Percentiles rank a stretch among this genome's conserved stretches.
These are phyloP conservation scores for Carex parvula DNA, from an alignment of 176 grass and related monocot genomes.

Conservation along the genomic window DNA sequence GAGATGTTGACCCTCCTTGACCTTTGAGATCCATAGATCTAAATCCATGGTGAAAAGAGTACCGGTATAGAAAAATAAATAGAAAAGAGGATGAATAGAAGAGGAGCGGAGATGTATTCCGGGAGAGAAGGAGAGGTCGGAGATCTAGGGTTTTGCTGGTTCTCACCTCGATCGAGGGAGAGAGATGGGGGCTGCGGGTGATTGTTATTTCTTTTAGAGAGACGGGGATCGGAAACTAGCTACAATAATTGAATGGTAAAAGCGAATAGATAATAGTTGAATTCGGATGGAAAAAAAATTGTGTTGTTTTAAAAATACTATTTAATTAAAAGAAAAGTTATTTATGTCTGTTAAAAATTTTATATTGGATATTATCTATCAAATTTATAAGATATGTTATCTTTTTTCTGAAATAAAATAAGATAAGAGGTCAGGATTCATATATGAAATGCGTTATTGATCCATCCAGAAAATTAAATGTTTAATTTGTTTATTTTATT, in stretches of 20 bases:
- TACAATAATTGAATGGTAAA: constrained; percentile 12
- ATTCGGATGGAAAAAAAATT: background rate
- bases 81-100: background rate
- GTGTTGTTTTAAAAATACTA: no score
- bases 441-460: no score
- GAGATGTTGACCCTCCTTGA: constrained; percentile 98
- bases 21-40: constrained; percentile 99
- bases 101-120: background rate
- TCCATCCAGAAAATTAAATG: no score
- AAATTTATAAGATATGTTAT: background rate
- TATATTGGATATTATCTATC: background rate
- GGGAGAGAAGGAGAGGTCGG: background rate
- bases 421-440: no score
- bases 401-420: no score
- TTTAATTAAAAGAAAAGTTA: background rate
- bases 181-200: constrained; percentile 5
- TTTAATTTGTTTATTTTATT: no score
- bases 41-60: constrained; percentile 62
- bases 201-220: background rate
- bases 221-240: constrained; percentile 5
- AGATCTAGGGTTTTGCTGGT: constrained; percentile 30
- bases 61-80: background rate
- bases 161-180: constrained; percentile 27
- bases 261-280: background rate
- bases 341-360: background rate